Evolutionary conservation across 441 rosid species (phyloP), one percentile per base, ranked within the genome.

Genomic region (Mallotus repandus): DNA sequence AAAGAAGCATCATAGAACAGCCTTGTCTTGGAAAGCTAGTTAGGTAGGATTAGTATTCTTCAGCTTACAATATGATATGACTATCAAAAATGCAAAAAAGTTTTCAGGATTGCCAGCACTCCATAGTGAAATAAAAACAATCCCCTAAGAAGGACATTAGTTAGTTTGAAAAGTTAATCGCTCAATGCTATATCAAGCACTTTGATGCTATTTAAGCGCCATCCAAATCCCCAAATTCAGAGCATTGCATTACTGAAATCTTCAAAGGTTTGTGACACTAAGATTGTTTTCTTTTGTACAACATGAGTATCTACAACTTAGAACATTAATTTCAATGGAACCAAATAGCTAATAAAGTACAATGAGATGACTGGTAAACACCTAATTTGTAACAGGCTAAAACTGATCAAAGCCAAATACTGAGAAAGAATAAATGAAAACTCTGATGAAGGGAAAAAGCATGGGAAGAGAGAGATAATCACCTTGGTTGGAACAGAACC

Each of bases 401-500:
- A 61, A 14, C 15, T 32, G 21, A 61, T 61, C 38, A 61, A 11
- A 60, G 1, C 43, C 63, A 61, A 60, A 5, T 18, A 67, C 16
- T 9, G 2, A n/a, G 43, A 25, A 16, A 53, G 16, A 16, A 54
- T 18, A 54, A 54, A 13, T 38, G 19, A 45, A 38, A n/a, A 9
- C 64, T 55, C 29, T 13, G 21, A 52, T 50, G 19, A 49, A 29
- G 46, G 57, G 22, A 25, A 19, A 11, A 43, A 64, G 5, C 38
- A 38, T 43, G 8, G 32, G 45, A 5, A 15, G 14, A 63, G 52
- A 49, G 45, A 72, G 58, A 60, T 52, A 77, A 67, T 78, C 83
- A 93, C 99, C 91, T 93, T 93, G 15, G 98, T 85, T 68, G 97
- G 97, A 77, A 96, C 96, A 74, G 98, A 91, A 70, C 99, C 99